A percentile compares a stretch with the other conserved stretches of the same genome.
Evolutionary conservation across 768 basidiomycete genomes (phyloP).

Genomic region (Auriscalpium vulgare): DNA sequence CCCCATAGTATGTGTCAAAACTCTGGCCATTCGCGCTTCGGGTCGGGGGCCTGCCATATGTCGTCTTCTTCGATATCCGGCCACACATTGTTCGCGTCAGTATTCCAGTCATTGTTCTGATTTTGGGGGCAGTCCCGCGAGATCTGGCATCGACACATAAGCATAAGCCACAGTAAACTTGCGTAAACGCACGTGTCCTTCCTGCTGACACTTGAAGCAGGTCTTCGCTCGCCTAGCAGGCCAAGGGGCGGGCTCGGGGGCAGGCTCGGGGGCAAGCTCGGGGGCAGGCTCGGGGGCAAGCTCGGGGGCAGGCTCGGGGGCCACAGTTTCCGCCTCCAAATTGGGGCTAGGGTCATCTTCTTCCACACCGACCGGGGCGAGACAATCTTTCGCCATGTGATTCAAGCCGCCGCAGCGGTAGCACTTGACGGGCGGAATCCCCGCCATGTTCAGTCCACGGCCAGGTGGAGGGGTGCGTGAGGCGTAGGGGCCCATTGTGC

Average conservation of each 20-base stretch:
- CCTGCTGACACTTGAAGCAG: constrained; percentile 83
- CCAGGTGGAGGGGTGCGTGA: constrained; percentile 70
- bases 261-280: too few relatives aligned
- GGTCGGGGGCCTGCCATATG: too few relatives aligned
- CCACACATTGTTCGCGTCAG: too few relatives aligned
- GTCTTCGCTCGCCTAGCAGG: constrained; percentile 59
- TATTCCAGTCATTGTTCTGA: neutral
- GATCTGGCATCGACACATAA: constrained; percentile 15
- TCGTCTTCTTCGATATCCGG: too few relatives aligned
- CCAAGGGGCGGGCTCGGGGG: constrained; percentile 27
- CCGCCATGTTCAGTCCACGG: constrained; percentile 64
- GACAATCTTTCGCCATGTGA: constrained; percentile 84
- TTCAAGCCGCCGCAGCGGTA: constrained; percentile 87
- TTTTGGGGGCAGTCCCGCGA: constrained; percentile 29
- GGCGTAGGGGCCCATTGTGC: constrained; percentile 41
- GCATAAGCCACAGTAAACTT: too few relatives aligned
- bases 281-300: too few relatives aligned
- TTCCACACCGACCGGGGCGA: constrained; percentile 59
- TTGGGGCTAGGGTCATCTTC: constrained; percentile 29
- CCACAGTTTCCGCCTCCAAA: neutral
- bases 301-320: neutral
- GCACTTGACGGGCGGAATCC: constrained; percentile 78
- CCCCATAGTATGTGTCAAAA: too few relatives aligned
- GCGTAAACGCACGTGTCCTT: constrained; percentile 64
- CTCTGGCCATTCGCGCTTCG: too few relatives aligned